Base-by-base conservation (phyloP, 257 asterid genomes). In the Dorcoceras hygrometricum region DNA sequence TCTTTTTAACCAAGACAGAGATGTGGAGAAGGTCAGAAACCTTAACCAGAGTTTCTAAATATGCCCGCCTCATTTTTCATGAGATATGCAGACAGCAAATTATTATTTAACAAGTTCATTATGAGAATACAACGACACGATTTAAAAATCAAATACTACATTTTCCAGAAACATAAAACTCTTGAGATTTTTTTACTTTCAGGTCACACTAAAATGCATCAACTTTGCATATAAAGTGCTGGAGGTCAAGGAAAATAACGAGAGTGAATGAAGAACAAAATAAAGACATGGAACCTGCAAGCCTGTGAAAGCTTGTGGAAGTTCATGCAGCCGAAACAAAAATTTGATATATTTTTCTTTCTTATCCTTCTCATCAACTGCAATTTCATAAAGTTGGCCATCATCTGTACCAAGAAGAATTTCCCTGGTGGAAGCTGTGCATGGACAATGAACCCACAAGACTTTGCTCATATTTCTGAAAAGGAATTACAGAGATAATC, bases 311-410 rank as follows among this genome's bases (percentile, higher is more conserved):
- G 95, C 89, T 76, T 90, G 97, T 62, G 95, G 90, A 75, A 90
- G 96, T 82, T 94, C 99, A 6, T 72, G 80, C 54, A 94, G 91
- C 73, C 88, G 95, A 75, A 85, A 94, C 46, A 94, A 84, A 71
- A 87, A 85, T 72, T 85, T 88, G 66, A 90, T 75, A 71, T 94
- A 82, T 78, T 90, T 94, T 80, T 94, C 99, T 83, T 34, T 94
- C 86, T 94, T 94, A 84, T 94, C 99, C 82, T 94, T 94, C 87
- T 89, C 99, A 43, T 90, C 99, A 24, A 90, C 91, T 67, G 87
- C 65, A 75, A 94, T 83, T 84, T 94, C 99, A 77, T 78, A 77
- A 79, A 94, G 92, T 77, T 88, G 97, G 77, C 99, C 99, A 71
- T 84, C 78, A 23, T 88, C 95, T 4, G 96, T 90, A 53, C 99